phyloP scores from a whole-genome alignment of 2,329 filamentous ascomycete species.

The Microsporum audouinii region DNA sequence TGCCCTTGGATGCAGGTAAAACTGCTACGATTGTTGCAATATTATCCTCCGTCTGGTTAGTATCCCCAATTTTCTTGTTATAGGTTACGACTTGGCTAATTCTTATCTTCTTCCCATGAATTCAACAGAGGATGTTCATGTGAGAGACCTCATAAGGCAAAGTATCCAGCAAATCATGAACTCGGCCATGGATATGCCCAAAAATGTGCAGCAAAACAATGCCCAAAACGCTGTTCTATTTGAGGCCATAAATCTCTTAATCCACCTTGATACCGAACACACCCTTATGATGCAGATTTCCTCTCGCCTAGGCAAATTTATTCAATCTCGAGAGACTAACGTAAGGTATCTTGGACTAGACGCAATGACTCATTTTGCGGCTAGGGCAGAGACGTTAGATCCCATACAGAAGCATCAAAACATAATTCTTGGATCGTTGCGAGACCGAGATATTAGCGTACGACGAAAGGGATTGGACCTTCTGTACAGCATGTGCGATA shows the following conservation, averaged over 20 bases:
- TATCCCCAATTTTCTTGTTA: constrained; percentile 12
- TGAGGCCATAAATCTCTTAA: constrained; percentile 96
- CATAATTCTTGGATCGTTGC: constrained; percentile 85
- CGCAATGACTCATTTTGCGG: constrained; percentile 95
- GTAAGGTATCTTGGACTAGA: constrained; percentile 91
- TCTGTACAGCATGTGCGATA: constrained; percentile 98
- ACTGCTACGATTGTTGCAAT: constrained; percentile 79
- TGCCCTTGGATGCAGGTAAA: constrained; percentile 98
- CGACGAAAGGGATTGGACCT: constrained; percentile 89
- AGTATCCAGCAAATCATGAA: constrained; percentile 86
- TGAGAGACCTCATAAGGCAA: constrained; percentile 82
- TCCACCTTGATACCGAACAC: constrained; percentile 91
- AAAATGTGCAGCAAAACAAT: constrained; percentile 99
- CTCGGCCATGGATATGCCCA: constrained; percentile 80
- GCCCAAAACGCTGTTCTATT: constrained; percentile 96
- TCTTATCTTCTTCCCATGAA: background rate
- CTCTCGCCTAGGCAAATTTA: constrained; percentile 79
- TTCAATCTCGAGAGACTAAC: constrained; percentile 92
- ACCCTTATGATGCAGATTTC: constrained; percentile 95
- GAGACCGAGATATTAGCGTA: constrained; percentile 94
- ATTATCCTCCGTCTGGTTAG: constrained; percentile 84
- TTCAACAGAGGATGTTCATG: constrained; percentile 71
- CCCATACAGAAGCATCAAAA: constrained; percentile 97
- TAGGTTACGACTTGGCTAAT: no score
- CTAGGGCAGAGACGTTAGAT: constrained; percentile 82